phyloP scores from a whole-genome alignment of 2,329 filamentous ascomycete genomes.

The Sclerotinia sclerotiorum region DNA sequence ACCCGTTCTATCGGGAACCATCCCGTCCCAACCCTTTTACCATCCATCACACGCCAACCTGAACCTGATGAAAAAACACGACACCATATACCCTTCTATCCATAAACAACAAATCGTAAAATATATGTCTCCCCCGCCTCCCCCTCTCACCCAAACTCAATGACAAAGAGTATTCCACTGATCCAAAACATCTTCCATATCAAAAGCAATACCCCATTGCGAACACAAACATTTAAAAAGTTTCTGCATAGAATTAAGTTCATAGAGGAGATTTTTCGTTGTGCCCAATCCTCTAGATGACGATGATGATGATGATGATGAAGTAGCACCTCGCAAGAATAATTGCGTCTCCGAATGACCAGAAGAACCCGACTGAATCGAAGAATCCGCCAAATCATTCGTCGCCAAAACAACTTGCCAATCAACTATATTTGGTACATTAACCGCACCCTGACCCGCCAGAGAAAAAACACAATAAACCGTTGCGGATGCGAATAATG shows the following conservation, averaged over 20 bases:
- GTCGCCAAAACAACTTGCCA: constrained; percentile 45
- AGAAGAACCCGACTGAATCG: constrained; percentile 62
- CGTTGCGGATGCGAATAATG: constrained; percentile 46
- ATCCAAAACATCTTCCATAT: constrained; percentile 48
- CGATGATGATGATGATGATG: constrained; percentile 22
- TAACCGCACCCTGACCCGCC: constrained; percentile 42
- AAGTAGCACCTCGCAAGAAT: constrained; percentile 42
- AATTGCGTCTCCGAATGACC: constrained; percentile 45
- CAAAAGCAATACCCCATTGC: constrained; percentile 48
- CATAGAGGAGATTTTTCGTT: constrained; percentile 47
- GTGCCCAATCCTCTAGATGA: constrained; percentile 31
- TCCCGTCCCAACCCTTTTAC: no score
- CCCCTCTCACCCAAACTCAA: constrained; percentile 31
- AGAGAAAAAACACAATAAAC: constrained; percentile 46
- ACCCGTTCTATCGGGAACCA: no score
- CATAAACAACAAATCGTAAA: not conserved
- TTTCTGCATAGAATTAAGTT: constrained; percentile 49
- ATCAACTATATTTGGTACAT: constrained; percentile 44
- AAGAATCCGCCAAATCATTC: constrained; percentile 40
- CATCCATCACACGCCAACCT: no score
- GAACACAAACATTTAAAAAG: constrained; percentile 46
- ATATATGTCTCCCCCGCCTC: not conserved
- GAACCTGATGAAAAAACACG: not conserved
- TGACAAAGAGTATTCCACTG: constrained; percentile 48
- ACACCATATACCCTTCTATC: not conserved